Percentiles rank a stretch among this genome's conserved stretches.
Evolutionary conservation across 139 green algal genomes (phyloP).

Genomic region (Chara braunii): DNA sequence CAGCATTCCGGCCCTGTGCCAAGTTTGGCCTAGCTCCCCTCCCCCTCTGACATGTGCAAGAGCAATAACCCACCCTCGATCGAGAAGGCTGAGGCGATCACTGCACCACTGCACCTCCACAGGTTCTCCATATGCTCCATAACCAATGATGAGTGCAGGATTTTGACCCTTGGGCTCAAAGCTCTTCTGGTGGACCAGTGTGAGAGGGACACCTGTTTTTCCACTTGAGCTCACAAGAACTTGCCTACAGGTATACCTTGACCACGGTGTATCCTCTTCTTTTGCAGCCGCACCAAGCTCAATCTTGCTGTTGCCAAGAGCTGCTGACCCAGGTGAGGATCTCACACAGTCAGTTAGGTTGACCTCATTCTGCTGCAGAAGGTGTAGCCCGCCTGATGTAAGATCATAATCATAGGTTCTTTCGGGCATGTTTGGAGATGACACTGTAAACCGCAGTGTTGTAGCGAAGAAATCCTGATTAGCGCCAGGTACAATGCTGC

Average conservation of each 20-base stretch:
- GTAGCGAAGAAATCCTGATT: constrained; percentile 10
- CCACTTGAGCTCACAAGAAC: not conserved
- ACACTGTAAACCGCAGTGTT: constrained; percentile 2
- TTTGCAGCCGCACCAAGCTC: no score
- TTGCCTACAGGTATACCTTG: constrained; percentile 7
- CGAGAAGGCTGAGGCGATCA: constrained; percentile 29
- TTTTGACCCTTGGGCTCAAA: not conserved
- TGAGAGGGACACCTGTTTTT: constrained; percentile 23
- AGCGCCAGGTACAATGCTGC: not conserved
- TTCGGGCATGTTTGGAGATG: constrained; percentile 21
- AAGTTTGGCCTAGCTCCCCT: constrained; percentile 39
- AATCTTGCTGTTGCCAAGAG: no score
- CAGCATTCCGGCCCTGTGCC: constrained; percentile 32
- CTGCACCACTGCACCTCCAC: constrained; percentile 18
- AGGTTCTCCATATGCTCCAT: constrained; percentile 32
- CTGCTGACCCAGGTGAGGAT: no score
- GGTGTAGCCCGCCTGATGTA: no score
- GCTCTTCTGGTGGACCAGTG: constrained; percentile 2
- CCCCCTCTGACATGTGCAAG: constrained; percentile 44
- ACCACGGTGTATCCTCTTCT: no score
- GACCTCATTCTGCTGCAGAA: no score
- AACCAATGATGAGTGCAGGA: constrained; percentile 26
- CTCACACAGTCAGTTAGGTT: no score
- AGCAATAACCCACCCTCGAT: constrained; percentile 39
- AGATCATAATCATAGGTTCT: no score